Conservation (phyloP, 371 early-diverging fungal genomes). For the Sanchytrium tribonematis region DNA sequence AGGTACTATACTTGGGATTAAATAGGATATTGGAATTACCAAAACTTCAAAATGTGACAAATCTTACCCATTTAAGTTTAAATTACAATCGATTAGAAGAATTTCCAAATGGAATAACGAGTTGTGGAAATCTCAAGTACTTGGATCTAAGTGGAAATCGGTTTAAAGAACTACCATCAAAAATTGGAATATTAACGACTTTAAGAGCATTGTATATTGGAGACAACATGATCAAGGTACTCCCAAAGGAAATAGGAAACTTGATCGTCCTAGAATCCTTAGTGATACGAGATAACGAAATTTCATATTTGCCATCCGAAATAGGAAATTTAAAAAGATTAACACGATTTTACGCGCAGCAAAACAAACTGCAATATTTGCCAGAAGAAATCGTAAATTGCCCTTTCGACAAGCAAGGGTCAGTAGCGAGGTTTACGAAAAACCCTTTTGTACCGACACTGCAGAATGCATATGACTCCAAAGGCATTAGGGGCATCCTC, state of each 20-base stretch:
- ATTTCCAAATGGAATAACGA: conserved; percentile 15
- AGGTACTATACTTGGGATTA: too few species aligned
- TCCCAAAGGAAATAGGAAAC: conserved; percentile 9
- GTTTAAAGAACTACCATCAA: conserved; percentile 9
- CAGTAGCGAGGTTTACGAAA: too few species aligned
- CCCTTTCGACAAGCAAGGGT: too few species aligned
- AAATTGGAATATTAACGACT: conserved; percentile 13
- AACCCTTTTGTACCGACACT: too few species aligned
- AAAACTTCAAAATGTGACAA: too few species aligned
- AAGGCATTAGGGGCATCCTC: too few species aligned
- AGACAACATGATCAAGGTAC: conserved; percentile 9
- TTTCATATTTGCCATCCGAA: conserved; percentile 9
- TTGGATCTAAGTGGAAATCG: conserved; percentile 15
- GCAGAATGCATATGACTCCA: too few species aligned
- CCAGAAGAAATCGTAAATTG: conserved; percentile 8
- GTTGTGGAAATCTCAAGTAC: conserved; percentile 10
- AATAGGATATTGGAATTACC: too few species aligned
- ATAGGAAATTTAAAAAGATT: conserved; percentile 13
- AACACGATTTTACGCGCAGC: conserved; percentile 6
- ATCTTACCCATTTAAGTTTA: not conserved
- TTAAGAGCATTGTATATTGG: conserved; percentile 8
- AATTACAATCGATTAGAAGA: conserved; percentile 12
- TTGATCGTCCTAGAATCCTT: conserved; percentile 7
- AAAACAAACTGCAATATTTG: conserved; percentile 8
- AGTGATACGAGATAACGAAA: conserved; percentile 9